Conservation (phyloP, 225 moss, liverwort and hornwort species). For the Anthoceros angustus region DNA sequence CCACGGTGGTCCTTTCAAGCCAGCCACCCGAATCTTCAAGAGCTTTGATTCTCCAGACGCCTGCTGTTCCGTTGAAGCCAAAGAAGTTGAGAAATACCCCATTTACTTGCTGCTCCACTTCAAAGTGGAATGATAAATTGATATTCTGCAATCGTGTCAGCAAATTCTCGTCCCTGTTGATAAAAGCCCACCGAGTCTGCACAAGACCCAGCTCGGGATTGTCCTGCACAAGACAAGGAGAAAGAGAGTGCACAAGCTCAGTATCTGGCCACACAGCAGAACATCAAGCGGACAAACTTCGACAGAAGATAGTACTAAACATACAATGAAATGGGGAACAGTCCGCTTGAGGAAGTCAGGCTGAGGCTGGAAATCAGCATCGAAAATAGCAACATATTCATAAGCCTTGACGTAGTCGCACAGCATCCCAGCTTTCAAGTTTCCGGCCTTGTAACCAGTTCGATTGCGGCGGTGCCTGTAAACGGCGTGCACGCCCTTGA, state of each 20-base stretch:
- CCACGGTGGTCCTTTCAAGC: conserved; percentile 40
- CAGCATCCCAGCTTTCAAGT: conserved; percentile 56
- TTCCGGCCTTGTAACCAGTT: conserved; percentile 81
- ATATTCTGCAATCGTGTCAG: conserved; percentile 37
- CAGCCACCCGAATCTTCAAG: conserved; percentile 35
- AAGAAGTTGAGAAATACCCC: conserved; percentile 39
- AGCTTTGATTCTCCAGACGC: conserved; percentile 41
- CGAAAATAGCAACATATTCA: conserved; percentile 62
- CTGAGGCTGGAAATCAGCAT: conserved; percentile 74
- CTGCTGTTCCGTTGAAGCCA: conserved; percentile 42
- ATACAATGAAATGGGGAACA: background rate
- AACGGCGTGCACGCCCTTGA: conserved; percentile 64
- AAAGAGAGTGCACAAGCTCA: background rate
- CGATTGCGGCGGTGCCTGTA: conserved; percentile 86
- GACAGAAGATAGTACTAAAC: background rate
- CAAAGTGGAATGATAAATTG: conserved; percentile 41
- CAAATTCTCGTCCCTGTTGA: conserved; percentile 40
- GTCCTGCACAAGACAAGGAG: conserved; percentile 16
- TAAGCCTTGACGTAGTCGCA: conserved; percentile 38
- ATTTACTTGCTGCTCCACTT: conserved; percentile 44
- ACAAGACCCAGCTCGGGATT: conserved; percentile 38
- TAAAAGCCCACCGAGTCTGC: conserved; percentile 36
- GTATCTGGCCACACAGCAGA: background rate
- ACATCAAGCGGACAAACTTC: background rate
- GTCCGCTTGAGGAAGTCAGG: conserved; percentile 22